A percentile compares a stretch with the other conserved stretches of the same genome.
Conservation (phyloP, 768 basidiomycete genomes). For the Crucibulum laeve region DNA sequence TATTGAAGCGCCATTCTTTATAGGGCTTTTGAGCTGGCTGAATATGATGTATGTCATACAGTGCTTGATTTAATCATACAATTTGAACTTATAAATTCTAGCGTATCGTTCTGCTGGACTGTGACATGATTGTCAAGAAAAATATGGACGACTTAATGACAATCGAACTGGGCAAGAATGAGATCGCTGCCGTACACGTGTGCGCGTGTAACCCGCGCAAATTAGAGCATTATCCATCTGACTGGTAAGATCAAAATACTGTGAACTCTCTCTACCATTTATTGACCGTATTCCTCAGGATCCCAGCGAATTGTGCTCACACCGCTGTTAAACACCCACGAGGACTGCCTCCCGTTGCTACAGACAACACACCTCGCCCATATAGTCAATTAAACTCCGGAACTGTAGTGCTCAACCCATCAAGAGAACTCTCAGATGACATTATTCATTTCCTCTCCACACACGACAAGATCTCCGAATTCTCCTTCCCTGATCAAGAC, state of each 20-base stretch:
- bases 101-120: conserved; percentile 80
- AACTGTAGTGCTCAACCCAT: conserved; percentile 81
- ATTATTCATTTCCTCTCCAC: conserved; percentile 55
- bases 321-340: conserved; percentile 49
- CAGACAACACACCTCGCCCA: conserved; percentile 56
- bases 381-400: conserved; percentile 88
- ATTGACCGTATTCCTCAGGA: no score
- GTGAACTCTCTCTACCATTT: conserved; percentile 8
- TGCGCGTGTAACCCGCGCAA: conserved; percentile 94
- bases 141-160: conserved; percentile 81
- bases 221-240: conserved; percentile 78
- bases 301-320: conserved; percentile 88
- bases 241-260: conserved; percentile 54
- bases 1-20: not conserved
- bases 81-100: conserved; percentile 20
- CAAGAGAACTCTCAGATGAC: conserved; percentile 41
- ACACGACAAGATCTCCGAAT: conserved; percentile 32
- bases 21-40: conserved; percentile 59
- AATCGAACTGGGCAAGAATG: conserved; percentile 53
- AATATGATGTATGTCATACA: conserved; percentile 54
- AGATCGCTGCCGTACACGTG: conserved; percentile 85
- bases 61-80: not conserved
- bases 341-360: conserved; percentile 27
- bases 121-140: conserved; percentile 79
- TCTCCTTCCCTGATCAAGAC: conserved; percentile 88